Evolutionary conservation across 2,329 filamentous ascomycete species (phyloP), one percentile per base, ranked within the genome.

Genomic region (Aspergillus unguis): DNA sequence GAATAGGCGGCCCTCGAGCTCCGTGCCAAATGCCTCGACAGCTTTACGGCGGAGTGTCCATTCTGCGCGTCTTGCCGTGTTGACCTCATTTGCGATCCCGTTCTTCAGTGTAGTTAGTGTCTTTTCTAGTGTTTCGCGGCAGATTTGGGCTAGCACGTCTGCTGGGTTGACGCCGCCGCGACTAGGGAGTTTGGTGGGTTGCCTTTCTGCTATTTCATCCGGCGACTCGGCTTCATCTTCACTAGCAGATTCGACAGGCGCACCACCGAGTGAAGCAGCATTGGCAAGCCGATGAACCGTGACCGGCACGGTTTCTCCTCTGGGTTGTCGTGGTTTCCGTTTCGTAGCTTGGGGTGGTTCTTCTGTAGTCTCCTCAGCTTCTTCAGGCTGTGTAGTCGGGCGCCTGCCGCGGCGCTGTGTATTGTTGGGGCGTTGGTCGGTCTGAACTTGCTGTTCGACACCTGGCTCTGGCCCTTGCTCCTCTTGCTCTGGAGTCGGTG

Each of bases 71-170:
- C 71, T 68, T 25, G 71, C 65, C 25, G 69, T 58, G 43, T 73
- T 74, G 5, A 63, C 58, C 23, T 75, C 71, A 44, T 74, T 73
- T 8, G 67, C 63, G 26, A 74, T 73, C 8, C 65, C 69, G 35
- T 71, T 69, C 11, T 71, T 66, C 36, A 80, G 70, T 6, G 71
- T 71, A 4, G 66, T 64, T 8, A 78, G 62, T 3, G 73, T 75
- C 54, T 75, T 71, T 45, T 78, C 72, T 17, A 80, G 69, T 1
- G 74, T 76, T 54, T 81, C 77, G 52, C 75, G 73, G 49, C 79
- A 77, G 48, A 77, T 66, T 66, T 81, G 71, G 57, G 74, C 63
- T 25, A 81, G 72, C 2, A 80, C 78, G 51, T 82, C 79, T 36
- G 77, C 77, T 1, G 74, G 72, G 49, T 80, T 81, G 51, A 80